Base-by-base conservation (phyloP, 192 early-diverging fungal species). In the Geranomyces michiganensis region DNA sequence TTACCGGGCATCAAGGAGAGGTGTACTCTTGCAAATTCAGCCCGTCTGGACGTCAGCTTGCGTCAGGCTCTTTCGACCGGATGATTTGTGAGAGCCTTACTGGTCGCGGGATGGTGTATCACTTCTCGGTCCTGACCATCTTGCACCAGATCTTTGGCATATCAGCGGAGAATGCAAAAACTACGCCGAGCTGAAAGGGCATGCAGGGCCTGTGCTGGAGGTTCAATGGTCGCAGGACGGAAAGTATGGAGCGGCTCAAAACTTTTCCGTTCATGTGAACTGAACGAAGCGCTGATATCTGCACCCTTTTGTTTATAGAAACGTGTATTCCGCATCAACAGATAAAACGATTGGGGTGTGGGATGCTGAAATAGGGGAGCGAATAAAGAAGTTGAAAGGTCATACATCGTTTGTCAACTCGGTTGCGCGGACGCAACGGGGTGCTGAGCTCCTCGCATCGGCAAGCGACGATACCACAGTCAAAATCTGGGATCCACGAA, bases 121-220 rank as follows among this genome's bases (percentile, higher is more conserved):
- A n/a, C n/a, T 53, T 53, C 51, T 53, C 17, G 19, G 4, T 53
- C 3, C 24, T 53, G 7, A n/a, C 17, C 4, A 9, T 53, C 51
- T 15, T 8, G 4, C 3, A 22, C 19, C 76, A 91, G 88, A 94
- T 67, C 76, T 99, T 45, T 99, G 97, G 97, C 91, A 93, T 65
- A 92, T 92, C 15, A 92, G 92, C 72, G 92, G 95, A 6, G 95
- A 96, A 59, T 93, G 93, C 73, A 63, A 79, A 56, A 99, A 99
- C 79, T 96, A 93, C 72, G 90, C 89, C 6, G 77, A 92, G 19
- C 80, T 99, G 62, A 90, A 92, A 62, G 95, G 94, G 19, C 96
- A 99, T 73, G 85, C 82, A 58, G 90, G 92, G 43, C 80, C 92
- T 1, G 81, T 99, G 21, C 67, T 96, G 68, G 93, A 99, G 76